These are phyloP conservation scores for Trifolium repens DNA, from an alignment of 306 rosid species.

Conservation along the genomic window DNA sequence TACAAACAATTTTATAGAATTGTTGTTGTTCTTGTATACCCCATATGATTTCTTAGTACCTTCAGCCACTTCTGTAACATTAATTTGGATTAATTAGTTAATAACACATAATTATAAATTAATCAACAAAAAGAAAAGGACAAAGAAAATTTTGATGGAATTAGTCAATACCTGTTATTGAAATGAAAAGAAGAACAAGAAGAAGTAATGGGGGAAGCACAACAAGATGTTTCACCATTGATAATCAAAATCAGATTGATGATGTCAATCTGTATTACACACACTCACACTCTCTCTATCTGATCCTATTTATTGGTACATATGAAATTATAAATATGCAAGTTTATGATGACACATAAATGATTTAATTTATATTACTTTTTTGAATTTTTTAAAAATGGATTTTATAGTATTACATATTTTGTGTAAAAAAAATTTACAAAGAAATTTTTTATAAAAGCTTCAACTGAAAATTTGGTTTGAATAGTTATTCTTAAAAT, in stretches of 20 bases:
- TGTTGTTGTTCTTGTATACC: not conserved
- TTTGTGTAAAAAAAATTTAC: too few relatives aligned
- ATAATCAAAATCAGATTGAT: not conserved
- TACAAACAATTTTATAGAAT: conserved; percentile 46
- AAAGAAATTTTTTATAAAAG: too few relatives aligned
- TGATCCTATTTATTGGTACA: not conserved
- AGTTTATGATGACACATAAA: too few relatives aligned
- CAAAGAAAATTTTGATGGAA: too few relatives aligned
- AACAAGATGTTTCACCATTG: not conserved
- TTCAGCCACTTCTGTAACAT: conserved; percentile 28
- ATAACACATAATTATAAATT: not conserved
- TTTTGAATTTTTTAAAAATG: too few relatives aligned
- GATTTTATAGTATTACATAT: too few relatives aligned
- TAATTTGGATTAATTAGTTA: too few relatives aligned
- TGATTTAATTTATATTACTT: too few relatives aligned
- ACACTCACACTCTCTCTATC: too few relatives aligned
- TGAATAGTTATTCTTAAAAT: too few relatives aligned
- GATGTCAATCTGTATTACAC: not conserved
- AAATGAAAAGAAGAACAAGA: not conserved
- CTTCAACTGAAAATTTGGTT: too few relatives aligned
- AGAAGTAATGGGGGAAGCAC: not conserved
- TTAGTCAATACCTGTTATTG: not conserved
- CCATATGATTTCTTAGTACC: conserved; percentile 32
- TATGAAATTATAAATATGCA: too few relatives aligned
- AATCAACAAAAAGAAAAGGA: not conserved